Conservation (phyloP, 2,329 filamentous ascomycete species). For the Colletotrichum magnum region DNA sequence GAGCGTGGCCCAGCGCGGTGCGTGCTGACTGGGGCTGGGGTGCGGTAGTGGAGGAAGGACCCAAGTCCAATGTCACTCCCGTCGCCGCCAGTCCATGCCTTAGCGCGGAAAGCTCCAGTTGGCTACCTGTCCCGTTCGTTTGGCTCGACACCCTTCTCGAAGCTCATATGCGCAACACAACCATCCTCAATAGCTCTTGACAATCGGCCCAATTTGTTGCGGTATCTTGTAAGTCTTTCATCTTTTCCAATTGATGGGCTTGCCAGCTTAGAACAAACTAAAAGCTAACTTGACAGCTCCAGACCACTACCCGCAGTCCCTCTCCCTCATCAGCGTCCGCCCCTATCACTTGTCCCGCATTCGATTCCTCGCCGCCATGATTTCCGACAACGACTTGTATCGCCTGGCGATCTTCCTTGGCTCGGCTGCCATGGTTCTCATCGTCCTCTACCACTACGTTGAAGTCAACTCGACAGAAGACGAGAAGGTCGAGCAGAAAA, state of each 20-base stretch:
- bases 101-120: constrained; percentile 37
- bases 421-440: constrained; percentile 89
- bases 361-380: constrained; percentile 75
- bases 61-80: constrained; percentile 28
- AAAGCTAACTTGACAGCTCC: background rate
- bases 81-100: constrained; percentile 11
- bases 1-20: no score
- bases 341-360: constrained; percentile 28
- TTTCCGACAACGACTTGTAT: constrained; percentile 93
- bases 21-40: constrained; percentile 18
- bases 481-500: constrained; percentile 47
- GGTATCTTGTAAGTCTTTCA: constrained; percentile 3
- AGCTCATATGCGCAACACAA: constrained; percentile 18
- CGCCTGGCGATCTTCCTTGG: constrained; percentile 93
- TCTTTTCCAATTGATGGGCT: background rate
- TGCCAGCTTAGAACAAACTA: no score
- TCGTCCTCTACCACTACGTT: constrained; percentile 95
- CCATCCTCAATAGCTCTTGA: background rate
- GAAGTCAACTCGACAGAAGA: constrained; percentile 83
- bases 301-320: constrained; percentile 32
- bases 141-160: constrained; percentile 15
- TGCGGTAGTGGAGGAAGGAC: constrained; percentile 23
- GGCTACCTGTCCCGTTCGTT: constrained; percentile 41
- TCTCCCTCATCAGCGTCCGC: constrained; percentile 40
- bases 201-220: background rate